Percentiles rank a stretch among this genome's conserved stretches.
phyloP scores from a whole-genome alignment of 176 grass and related monocot genomes.

The Guadua angustifolia region DNA sequence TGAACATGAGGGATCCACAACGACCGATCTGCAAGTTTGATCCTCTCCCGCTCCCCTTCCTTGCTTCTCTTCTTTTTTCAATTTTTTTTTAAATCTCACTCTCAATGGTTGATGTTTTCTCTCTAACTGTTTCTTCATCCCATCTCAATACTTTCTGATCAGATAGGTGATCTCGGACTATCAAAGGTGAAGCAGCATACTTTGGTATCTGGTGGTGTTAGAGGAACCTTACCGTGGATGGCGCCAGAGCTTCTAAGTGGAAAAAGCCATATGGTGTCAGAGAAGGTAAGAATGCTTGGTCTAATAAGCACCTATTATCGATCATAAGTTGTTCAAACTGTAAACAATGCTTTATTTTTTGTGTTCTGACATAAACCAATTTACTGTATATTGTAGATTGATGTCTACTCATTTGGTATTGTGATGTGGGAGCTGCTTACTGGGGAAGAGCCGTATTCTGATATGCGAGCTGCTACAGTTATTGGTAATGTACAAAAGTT shows the following conservation, averaged over 20 bases:
- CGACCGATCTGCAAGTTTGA: slow-evolving; percentile 90
- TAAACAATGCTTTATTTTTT: slow-evolving; percentile 4
- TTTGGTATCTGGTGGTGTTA: slow-evolving; percentile 93
- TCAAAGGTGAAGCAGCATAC: slow-evolving; percentile 99
- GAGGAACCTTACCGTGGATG: slow-evolving; percentile 99
- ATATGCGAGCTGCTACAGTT: slow-evolving; percentile 80
- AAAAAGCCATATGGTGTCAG: slow-evolving; percentile 98
- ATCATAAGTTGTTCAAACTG: slow-evolving; percentile 9
- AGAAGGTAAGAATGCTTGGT: slow-evolving; percentile 67
- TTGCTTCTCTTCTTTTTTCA: neutral
- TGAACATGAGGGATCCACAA: slow-evolving; percentile 96
- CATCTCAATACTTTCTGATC: slow-evolving; percentile 39
- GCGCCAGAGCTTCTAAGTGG: slow-evolving; percentile 91
- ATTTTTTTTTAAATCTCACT: neutral
- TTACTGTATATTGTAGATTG: slow-evolving; percentile 61
- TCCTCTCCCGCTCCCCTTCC: neutral
- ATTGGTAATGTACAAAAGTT: slow-evolving; percentile 64
- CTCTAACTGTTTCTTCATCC: slow-evolving; percentile 31
- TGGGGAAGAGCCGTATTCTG: slow-evolving; percentile 91
- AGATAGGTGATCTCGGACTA: slow-evolving; percentile 97
- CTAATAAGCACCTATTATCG: slow-evolving; percentile 3
- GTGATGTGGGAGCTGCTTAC: slow-evolving; percentile 98
- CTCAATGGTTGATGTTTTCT: neutral
- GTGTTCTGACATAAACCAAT: slow-evolving; percentile 24
- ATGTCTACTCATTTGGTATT: slow-evolving; percentile 97